A percentile compares a stretch with the other conserved stretches of the same genome.
phyloP scores from a whole-genome alignment of 2,329 filamentous ascomycete genomes.

The Atkinsonella texensis region DNA sequence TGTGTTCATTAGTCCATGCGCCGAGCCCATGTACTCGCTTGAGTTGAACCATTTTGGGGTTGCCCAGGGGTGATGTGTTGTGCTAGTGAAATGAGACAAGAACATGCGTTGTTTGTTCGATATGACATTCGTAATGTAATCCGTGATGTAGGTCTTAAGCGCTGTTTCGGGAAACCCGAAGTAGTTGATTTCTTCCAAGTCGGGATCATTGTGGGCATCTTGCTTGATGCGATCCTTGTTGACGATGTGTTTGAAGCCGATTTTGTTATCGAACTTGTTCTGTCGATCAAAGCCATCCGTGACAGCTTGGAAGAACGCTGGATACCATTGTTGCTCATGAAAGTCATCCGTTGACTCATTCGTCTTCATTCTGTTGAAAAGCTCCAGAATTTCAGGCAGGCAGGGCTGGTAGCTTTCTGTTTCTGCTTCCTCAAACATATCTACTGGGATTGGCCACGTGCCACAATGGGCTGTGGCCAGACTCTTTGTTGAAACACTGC shows the following conservation, averaged over 20 bases:
- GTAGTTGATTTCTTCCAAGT: conserved; percentile 18
- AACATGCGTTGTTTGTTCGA: conserved; percentile 19
- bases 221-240: conserved; percentile 9
- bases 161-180: conserved; percentile 19
- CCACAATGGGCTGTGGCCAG: conserved; percentile 28
- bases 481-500: conserved; percentile 31
- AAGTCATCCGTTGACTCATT: conserved; percentile 10
- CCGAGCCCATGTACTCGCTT: conserved; percentile 14
- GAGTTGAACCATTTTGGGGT: conserved; percentile 13
- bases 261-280: conserved; percentile 8
- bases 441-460: conserved; percentile 26
- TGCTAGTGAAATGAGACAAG: conserved; percentile 21
- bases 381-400: conserved; percentile 23
- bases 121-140: conserved; percentile 16
- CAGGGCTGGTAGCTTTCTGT: conserved; percentile 33
- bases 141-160: conserved; percentile 17
- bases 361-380: conserved; percentile 15
- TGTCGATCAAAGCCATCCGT: conserved; percentile 21
- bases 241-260: conserved; percentile 13
- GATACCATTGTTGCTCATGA: conserved; percentile 17
- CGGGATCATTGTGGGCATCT: not conserved
- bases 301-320: conserved; percentile 19
- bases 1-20: conserved; percentile 5
- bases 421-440: conserved; percentile 29
- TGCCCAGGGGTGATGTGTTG: conserved; percentile 20